These are phyloP conservation scores for Xylaria castorea DNA, from an alignment of 495 filamentous ascomycete species.

Conservation along the genomic window DNA sequence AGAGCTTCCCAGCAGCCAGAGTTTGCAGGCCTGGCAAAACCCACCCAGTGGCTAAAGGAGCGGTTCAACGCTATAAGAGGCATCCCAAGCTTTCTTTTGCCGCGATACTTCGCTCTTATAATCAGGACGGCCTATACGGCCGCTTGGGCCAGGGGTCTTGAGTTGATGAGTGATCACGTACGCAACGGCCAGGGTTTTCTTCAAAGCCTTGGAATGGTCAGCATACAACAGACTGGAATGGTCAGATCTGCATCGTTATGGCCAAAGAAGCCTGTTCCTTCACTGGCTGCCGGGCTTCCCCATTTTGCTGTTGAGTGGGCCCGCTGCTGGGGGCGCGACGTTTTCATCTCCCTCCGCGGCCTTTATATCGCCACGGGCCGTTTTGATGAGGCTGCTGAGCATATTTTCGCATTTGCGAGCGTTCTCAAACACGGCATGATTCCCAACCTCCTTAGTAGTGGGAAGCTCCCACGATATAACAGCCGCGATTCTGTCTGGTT, in stretches of 20 bases:
- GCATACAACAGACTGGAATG: conserved; percentile 84
- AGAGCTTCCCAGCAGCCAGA: conserved; percentile 67
- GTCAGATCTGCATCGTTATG: conserved; percentile 90
- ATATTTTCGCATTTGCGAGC: conserved; percentile 94
- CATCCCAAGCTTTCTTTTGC: conserved; percentile 87
- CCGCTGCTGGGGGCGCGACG: conserved; percentile 95
- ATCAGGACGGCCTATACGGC: conserved; percentile 85
- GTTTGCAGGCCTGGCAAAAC: conserved; percentile 64
- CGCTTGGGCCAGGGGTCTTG: conserved; percentile 77
- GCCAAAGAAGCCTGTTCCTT: conserved; percentile 81
- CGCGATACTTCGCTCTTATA: conserved; percentile 90
- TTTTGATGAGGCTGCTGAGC: conserved; percentile 86
- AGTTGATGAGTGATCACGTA: conserved; percentile 78
- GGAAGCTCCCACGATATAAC: conserved; percentile 93
- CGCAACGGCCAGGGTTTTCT: conserved; percentile 83
- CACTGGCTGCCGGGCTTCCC: conserved; percentile 89
- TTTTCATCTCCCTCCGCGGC: conserved; percentile 93
- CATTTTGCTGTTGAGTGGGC: conserved; percentile 96
- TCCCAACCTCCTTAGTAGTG: conserved; percentile 88
- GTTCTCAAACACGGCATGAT: conserved; percentile 99
- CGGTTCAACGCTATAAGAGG: conserved; percentile 83
- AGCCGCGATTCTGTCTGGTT: conserved; percentile 97
- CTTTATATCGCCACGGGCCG: conserved; percentile 88
- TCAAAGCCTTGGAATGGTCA: conserved; percentile 85
- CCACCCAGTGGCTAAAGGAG: conserved; percentile 78